These are phyloP conservation scores for Xylaria sp. DNA, from an alignment of 2,329 filamentous ascomycete genomes.

Conservation along the genomic window DNA sequence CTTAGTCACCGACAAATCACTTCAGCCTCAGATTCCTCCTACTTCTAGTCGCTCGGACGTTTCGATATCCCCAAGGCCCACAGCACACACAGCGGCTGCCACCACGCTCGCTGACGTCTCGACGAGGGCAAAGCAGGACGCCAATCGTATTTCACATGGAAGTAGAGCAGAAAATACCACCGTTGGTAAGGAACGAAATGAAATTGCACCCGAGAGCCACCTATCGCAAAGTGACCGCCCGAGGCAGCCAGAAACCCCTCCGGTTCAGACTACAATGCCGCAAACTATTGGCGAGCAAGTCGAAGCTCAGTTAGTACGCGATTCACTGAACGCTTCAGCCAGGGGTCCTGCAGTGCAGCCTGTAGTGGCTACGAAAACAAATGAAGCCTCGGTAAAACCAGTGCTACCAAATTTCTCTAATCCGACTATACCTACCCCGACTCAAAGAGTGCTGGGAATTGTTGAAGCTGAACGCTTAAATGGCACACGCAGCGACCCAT, in stretches of 20 bases:
- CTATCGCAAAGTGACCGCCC: constrained; percentile 43
- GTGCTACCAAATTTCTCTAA: neutral
- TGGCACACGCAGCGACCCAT: neutral
- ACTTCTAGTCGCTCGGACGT: constrained; percentile 57
- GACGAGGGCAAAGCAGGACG: constrained; percentile 78
- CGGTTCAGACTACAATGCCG: constrained; percentile 22
- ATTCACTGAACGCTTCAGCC: constrained; percentile 29
- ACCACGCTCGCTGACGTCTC: constrained; percentile 75
- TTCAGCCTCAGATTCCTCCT: constrained; percentile 52
- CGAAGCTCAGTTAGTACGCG: constrained; percentile 38
- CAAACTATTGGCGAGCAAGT: constrained; percentile 40
- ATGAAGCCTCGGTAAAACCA: constrained; percentile 5
- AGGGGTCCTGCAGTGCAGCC: constrained; percentile 19
- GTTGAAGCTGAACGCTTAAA: neutral
- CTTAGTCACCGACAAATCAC: constrained; percentile 42
- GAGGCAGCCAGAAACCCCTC: neutral
- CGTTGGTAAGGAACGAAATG: constrained; percentile 14
- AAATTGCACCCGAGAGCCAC: constrained; percentile 24
- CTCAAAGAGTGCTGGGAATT: neutral
- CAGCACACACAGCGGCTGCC: constrained; percentile 78
- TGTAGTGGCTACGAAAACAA: neutral
- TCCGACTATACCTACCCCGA: neutral
- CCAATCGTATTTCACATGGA: constrained; percentile 69
- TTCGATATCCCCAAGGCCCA: constrained; percentile 71
- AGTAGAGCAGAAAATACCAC: constrained; percentile 56